Base-by-base conservation (phyloP, 495 filamentous ascomycete genomes). In the Penicillium paradoxum region DNA sequence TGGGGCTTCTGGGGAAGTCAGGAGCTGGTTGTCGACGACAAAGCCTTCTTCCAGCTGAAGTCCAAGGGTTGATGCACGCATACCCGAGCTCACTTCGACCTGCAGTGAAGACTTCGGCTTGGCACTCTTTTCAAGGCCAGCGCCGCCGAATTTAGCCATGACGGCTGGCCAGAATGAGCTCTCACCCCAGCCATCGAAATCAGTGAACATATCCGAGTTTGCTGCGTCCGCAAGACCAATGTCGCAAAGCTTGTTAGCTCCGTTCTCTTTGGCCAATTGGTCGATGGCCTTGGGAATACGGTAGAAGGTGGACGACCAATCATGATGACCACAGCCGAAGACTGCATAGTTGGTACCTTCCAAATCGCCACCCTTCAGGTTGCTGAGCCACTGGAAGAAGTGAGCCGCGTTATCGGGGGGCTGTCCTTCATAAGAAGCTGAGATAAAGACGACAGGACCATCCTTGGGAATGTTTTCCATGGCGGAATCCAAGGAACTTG, bases 281-380 rank as follows among this genome's bases (percentile, higher is more conserved):
- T 90, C 74, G 2, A 90, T 69, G 1, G 80, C 60, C 54, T 80
- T 89, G 10, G 88, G 88, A 21, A 92, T 75, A 25, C 74, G 73
- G 53, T 91, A 85, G 72, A 88, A 90, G 3, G 88, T 91, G 32
- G 80, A 64, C 0, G 72, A 70, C 88, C 88, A 91, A 57, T 91
- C 70, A 45, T 67, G 70, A 30, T 71, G 68, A 24, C 68, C 68
- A 51, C 68, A 71, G 21, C 58, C 87, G 60, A 85, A 90, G 9
- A 87, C 80, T 0, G 85, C 75, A 59, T 82, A 91, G 9, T 78
- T 70, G 1, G 83, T 76, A 15, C 75, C 77, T 30, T 78, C 63
- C 2, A 86, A 64, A 13, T 71, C 68, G 22, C 71, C 64, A 0
- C 63, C 80, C 55, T 83, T 74, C 11, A 84, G 62, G 8, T 38